Base-by-base conservation (phyloP, 116 monocot genomes). In the Dioscorea cayenensis region DNA sequence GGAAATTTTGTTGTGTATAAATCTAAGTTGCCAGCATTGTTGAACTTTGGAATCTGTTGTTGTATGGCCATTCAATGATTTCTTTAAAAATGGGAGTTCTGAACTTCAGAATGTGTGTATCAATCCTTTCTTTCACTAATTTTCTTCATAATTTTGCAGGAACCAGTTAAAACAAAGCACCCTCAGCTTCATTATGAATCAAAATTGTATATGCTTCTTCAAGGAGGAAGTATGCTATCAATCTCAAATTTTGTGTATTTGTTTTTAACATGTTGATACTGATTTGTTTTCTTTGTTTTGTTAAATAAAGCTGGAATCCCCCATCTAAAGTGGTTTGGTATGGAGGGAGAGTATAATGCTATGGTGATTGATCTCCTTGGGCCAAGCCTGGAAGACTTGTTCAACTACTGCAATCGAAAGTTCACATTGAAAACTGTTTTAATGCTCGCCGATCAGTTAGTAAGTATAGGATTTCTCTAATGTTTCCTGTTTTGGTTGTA, bases 281-380 rank as follows among this genome's bases (percentile, higher is more conserved):
- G 22, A 20, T 65, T 19, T 23, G 49, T 28, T 25, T 37, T 28
- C 72, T 22, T 32, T 43, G 43, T 10, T 60, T 71, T 49, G 32
- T 36, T 21, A 72, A 69, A 63, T 78, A 13, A 59, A 83, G 83
- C 76, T 71, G 83, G 83, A 7, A 63, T 83, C 65, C 83, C 83
- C 4, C 83, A 79, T 32, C 25, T 83, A 19, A 83, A 83, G 48
- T 83, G 83, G 83, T 83, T 83, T 68, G 83, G 83, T 5, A 72
- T 79, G 48, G 83, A 79, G 76, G 83, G 83, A 36, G 83, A 83
- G 58, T 79, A 83, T 67, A 83, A 83, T 76, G 72, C 71, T 32
- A 83, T 83, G 83, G 83, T 83, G 29, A 83, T 83, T 64, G 83
- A 83, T 75, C 83, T 83, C 72, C 83, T 83, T 43, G 83, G 83